Conservation (phyloP, 257 asterid genomes). For the Salvia splendens region DNA sequence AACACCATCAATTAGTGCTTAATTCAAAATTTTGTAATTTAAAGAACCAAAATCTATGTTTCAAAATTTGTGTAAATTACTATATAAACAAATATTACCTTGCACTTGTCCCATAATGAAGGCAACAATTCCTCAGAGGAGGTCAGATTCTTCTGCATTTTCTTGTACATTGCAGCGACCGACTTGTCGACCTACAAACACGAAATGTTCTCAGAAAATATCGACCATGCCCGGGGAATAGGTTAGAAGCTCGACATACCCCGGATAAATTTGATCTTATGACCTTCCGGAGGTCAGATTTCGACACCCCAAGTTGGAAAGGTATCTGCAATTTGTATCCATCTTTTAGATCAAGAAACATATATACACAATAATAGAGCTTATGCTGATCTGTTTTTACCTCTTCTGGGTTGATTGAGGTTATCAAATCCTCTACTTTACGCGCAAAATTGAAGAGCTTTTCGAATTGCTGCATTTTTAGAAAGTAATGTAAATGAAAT, state of each 20-base stretch:
- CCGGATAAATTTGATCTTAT: constrained; percentile 84
- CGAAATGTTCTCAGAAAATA: constrained; percentile 22
- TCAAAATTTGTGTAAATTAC: neutral
- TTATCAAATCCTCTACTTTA: constrained; percentile 81
- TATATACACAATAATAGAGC: neutral
- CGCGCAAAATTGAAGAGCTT: constrained; percentile 90
- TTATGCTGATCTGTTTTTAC: constrained; percentile 33
- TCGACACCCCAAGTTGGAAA: constrained; percentile 86
- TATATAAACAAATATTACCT: constrained; percentile 56
- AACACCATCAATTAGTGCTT: constrained; percentile 23
- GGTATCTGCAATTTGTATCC: constrained; percentile 64
- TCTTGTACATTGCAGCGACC: constrained; percentile 78
- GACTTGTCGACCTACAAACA: constrained; percentile 81
- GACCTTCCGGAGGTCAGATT: constrained; percentile 86
- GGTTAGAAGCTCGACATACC: constrained; percentile 48
- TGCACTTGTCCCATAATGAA: constrained; percentile 97
- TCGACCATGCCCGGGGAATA: constrained; percentile 21
- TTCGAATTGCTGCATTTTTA: constrained; percentile 84
- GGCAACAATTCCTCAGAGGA: constrained; percentile 91
- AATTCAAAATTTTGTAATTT: neutral
- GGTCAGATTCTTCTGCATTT: constrained; percentile 79
- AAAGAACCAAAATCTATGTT: too few relatives aligned
- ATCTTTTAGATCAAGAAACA: constrained; percentile 15
- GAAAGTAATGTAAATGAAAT: constrained; percentile 16
- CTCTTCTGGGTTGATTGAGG: constrained; percentile 82